phyloP scores from a whole-genome alignment of 768 basidiomycete species.

The Leucosporidium yakuticum region DNA sequence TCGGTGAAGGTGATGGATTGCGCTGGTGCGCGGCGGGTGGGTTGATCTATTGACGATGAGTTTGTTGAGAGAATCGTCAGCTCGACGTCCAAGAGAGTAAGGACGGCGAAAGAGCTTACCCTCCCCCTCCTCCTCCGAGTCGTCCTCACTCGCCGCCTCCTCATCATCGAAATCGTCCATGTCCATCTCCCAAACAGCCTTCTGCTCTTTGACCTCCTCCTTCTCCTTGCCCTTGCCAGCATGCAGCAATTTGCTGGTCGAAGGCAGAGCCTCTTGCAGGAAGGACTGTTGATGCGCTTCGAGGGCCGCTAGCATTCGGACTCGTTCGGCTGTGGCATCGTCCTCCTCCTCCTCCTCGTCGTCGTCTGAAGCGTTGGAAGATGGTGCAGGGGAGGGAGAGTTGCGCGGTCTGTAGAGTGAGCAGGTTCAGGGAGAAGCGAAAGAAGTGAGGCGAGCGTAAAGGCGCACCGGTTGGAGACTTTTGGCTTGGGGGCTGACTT shows the following conservation, averaged over 20 bases:
- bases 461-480: too few relatives aligned
- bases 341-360: not conserved
- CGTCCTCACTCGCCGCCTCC: conserved; percentile 4
- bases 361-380: not conserved
- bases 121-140: not conserved
- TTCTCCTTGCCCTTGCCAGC: not conserved
- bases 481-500: too few relatives aligned
- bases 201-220: conserved; percentile 2
- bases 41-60: not conserved
- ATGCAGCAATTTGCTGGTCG: not conserved
- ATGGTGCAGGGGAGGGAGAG: conserved; percentile 2
- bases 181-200: conserved; percentile 32
- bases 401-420: not conserved
- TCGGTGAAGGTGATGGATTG: conserved; percentile 21
- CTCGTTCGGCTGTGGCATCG: not conserved
- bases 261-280: conserved; percentile 1
- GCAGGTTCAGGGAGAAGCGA: not conserved
- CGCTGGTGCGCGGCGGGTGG: not conserved
- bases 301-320: conserved; percentile 13
- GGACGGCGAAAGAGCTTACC: not conserved
- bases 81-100: not conserved
- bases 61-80: not conserved
- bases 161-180: conserved; percentile 28
- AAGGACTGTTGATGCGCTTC: conserved; percentile 19
- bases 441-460: too few relatives aligned